A percentile compares a stretch with the other conserved stretches of the same genome.
These are phyloP conservation scores for Rutstroemia sp. DNA, from an alignment of 2,329 filamentous ascomycete genomes.

Conservation along the genomic window DNA sequence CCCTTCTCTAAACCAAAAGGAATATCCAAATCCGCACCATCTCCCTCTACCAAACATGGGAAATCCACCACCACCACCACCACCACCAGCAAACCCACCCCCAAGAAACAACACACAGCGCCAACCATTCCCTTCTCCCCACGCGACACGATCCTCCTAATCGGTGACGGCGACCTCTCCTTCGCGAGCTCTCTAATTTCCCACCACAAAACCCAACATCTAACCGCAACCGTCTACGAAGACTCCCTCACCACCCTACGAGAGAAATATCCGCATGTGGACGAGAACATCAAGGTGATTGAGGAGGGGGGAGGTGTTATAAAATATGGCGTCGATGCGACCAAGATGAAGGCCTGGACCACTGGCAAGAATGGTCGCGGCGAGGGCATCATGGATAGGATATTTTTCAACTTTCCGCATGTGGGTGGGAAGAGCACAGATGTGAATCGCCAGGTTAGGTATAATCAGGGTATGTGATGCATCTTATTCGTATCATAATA, in stretches of 20 bases:
- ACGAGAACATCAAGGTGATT: slow-evolving; percentile 50
- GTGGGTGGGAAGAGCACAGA: slow-evolving; percentile 87
- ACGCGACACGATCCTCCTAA: slow-evolving; percentile 62
- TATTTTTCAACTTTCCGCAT: slow-evolving; percentile 97
- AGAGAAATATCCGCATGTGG: slow-evolving; percentile 68
- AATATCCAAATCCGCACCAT: background rate
- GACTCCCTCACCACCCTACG: slow-evolving; percentile 45
- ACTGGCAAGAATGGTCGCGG: slow-evolving; percentile 25
- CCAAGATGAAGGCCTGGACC: slow-evolving; percentile 46
- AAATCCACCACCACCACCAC: too few species aligned
- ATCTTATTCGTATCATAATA: background rate
- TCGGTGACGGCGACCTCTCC: slow-evolving; percentile 77
- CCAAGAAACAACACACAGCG: slow-evolving; percentile 27
- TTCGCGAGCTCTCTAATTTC: slow-evolving; percentile 62
- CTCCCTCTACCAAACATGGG: background rate
- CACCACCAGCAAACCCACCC: background rate
- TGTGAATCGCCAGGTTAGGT: slow-evolving; percentile 86
- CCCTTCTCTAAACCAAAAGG: slow-evolving; percentile 7
- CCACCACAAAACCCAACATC: slow-evolving; percentile 56
- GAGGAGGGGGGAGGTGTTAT: slow-evolving; percentile 39
- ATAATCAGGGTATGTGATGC: slow-evolving; percentile 57
- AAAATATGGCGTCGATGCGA: slow-evolving; percentile 60
- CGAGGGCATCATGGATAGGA: slow-evolving; percentile 56
- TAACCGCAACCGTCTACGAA: slow-evolving; percentile 67
- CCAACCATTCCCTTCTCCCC: slow-evolving; percentile 61